Evolutionary conservation across 73 alveolate genomes (phyloP).

Genomic region (Tetrahymena borealis): DNA sequence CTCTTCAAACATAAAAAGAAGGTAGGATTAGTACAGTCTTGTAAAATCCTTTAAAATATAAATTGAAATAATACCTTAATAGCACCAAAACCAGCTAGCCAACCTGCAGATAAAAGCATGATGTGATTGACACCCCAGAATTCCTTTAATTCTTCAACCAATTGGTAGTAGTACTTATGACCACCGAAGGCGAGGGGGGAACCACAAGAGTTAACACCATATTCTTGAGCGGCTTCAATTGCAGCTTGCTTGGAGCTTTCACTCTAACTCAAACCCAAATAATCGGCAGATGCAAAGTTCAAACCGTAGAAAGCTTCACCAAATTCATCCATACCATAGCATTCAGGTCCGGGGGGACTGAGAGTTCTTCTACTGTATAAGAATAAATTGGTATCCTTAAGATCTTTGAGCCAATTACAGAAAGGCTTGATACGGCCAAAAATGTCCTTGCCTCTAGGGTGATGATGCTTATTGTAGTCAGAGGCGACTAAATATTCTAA

Average conservation of each 20-base stretch:
- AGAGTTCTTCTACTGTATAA: constrained; percentile 40
- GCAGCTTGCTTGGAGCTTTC: constrained; percentile 44
- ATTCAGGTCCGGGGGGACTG: constrained; percentile 37
- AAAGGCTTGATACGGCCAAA: constrained; percentile 1
- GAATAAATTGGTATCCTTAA: constrained; percentile 15
- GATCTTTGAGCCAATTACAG: not conserved
- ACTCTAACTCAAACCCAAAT: constrained; percentile 32
- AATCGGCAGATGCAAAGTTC: constrained; percentile 42
- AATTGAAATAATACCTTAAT: not conserved
- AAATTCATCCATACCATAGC: constrained; percentile 47
- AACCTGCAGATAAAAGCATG: constrained; percentile 36
- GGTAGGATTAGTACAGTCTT: not conserved
- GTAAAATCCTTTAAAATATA: not conserved
- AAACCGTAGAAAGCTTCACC: constrained; percentile 42
- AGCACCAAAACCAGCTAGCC: constrained; percentile 48
- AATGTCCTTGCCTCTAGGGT: constrained; percentile 17
- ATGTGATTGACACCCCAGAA: constrained; percentile 35
- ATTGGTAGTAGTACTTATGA: constrained; percentile 24
- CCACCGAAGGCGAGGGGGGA: constrained; percentile 48
- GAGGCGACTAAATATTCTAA: not conserved
- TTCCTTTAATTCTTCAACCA: constrained; percentile 37
- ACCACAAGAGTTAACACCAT: constrained; percentile 43
- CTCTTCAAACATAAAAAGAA: no score
- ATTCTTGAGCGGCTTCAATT: constrained; percentile 23
- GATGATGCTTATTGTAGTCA: not conserved